Percentiles rank a stretch among this genome's conserved stretches.
Evolutionary conservation across 2,329 filamentous ascomycete genomes (phyloP).

Genomic region (Colletotrichum plurivorum): DNA sequence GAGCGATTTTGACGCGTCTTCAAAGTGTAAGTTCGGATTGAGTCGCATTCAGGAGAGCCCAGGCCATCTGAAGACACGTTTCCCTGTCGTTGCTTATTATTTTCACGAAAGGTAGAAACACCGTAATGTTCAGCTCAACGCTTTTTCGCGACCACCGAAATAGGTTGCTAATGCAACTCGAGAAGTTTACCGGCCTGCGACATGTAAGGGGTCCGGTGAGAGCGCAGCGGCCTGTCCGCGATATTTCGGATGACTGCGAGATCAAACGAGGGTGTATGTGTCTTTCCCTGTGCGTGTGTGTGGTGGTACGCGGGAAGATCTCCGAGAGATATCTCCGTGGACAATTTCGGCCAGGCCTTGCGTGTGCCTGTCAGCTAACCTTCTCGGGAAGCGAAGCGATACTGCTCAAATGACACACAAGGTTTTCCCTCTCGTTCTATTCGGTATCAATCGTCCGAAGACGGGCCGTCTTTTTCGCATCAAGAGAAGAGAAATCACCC

Average conservation of each 20-base stretch:
- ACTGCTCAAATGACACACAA: background rate
- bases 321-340: background rate
- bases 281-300: background rate
- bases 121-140: background rate
- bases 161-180: slow-evolving; percentile 2
- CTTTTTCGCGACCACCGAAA: background rate
- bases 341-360: background rate
- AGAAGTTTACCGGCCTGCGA: slow-evolving; percentile 1
- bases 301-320: background rate
- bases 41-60: background rate
- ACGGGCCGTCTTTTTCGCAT: no score
- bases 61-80: background rate
- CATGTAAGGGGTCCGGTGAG: background rate
- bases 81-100: background rate
- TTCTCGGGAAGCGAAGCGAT: background rate
- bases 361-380: background rate
- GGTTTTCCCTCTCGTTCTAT: background rate
- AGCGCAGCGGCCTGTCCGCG: background rate
- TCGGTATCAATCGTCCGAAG: background rate
- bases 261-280: background rate
- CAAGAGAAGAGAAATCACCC: background rate
- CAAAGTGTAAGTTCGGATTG: background rate
- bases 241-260: background rate
- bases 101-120: background rate
- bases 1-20: no score